These are phyloP conservation scores for Ophiostoma montium DNA, from an alignment of 2,329 filamentous ascomycete species.

Conservation along the genomic window DNA sequence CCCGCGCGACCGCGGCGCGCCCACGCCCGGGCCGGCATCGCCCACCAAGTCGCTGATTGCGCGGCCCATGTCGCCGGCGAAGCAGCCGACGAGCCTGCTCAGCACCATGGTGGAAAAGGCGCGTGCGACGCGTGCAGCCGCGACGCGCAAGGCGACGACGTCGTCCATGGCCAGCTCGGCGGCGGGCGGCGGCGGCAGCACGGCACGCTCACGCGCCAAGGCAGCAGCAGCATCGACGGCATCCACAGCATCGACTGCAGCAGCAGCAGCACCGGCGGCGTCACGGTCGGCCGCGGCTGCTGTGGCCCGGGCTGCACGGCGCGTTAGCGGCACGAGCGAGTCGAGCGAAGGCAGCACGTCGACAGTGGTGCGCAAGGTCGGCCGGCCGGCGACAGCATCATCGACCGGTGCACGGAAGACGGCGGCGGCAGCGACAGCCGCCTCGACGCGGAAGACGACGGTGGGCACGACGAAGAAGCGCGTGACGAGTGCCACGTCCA, in stretches of 20 bases:
- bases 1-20: conserved; percentile 25
- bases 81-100: conserved; percentile 34
- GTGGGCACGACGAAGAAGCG: conserved; percentile 41
- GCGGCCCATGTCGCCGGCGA: conserved; percentile 48
- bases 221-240: conserved; percentile 23
- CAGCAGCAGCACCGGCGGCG: background rate
- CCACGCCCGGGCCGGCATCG: conserved; percentile 27
- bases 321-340: conserved; percentile 46
- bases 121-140: conserved; percentile 35
- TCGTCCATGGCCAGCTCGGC: conserved; percentile 30
- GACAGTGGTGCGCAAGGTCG: conserved; percentile 46
- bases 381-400: conserved; percentile 1
- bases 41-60: conserved; percentile 43
- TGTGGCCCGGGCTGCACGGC: conserved; percentile 30
- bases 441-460: conserved; percentile 35
- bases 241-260: conserved; percentile 24
- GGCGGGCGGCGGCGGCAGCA: conserved; percentile 19
- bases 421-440: conserved; percentile 18
- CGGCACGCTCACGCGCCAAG: conserved; percentile 14
- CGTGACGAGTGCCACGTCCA: conserved; percentile 32
- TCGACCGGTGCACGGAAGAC: background rate
- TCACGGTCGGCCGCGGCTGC: conserved; percentile 14
- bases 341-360: conserved; percentile 49
- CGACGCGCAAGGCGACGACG: conserved; percentile 29
- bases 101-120: conserved; percentile 47